Evolutionary conservation across 2,329 filamentous ascomycete genomes (phyloP), one percentile per base, ranked within the genome.

Genomic region (Paecilomyces sp.): DNA sequence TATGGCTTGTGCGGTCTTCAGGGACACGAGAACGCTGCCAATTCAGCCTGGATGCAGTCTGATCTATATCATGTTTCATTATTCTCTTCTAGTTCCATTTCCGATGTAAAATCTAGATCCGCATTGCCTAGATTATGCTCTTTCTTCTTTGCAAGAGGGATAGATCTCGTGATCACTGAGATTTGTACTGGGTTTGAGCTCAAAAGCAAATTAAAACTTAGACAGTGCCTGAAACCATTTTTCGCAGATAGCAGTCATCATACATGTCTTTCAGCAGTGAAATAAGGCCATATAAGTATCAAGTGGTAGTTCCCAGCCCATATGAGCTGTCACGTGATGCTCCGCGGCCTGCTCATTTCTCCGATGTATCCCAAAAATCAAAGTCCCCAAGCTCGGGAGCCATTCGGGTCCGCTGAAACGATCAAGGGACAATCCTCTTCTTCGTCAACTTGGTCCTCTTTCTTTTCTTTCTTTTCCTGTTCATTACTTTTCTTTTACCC

Each of bases 331-430:
- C 65, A 67, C 65, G 64, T 67, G 65, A 60, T n/a, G 13, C 18
- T 62, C 64, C 61, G 58, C 58, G 64, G 54, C 55, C 60, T 56
- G 59, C 62, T 64, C 65, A 64, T 64, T 66, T 64, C 62, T 61
- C 63, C 63, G 60, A 64, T 58, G 55, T 57, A 47, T 55, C 33
- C 61, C 62, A 65, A 65, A 65, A 66, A 65, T 65, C 56, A 54
- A 61, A 25, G 59, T 60, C 54, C 25, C 56, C 31, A 33, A 65
- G 61, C 61, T 64, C 57, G 36, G 13, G 36, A 47, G 51, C 54
- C 61, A 54, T 30, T 52, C 54, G 55, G 51, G 31, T 57, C 55
- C 33, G 41, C 55, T 31, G 31, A 58, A 28, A 54, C 54, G 36
- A 55, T 58, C 31, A 55, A 11, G 12, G 51, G 28, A 18, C 41